Percentiles rank a stretch among this genome's conserved stretches.
Evolutionary conservation across 129 eudicot genomes (phyloP).

Genomic region (Deinandra increscens): DNA sequence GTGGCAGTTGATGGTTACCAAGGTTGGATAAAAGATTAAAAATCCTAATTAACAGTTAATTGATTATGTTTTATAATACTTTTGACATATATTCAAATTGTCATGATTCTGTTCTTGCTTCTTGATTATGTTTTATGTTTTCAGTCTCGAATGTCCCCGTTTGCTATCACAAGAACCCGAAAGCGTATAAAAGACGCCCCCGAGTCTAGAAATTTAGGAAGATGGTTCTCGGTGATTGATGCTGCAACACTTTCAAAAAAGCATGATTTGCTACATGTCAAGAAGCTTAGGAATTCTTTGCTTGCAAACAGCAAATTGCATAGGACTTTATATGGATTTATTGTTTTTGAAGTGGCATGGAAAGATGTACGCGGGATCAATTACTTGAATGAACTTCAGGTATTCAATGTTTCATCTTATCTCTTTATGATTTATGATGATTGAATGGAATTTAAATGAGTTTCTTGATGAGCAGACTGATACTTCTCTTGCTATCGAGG

Average conservation of each 20-base stretch:
- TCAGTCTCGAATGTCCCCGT: conserved; percentile 94
- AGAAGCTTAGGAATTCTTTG: conserved; percentile 66
- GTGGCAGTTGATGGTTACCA: conserved; percentile 98
- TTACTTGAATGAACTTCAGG: conserved; percentile 95
- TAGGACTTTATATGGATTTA: conserved; percentile 81
- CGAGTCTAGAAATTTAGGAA: conserved; percentile 40
- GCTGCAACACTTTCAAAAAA: conserved; percentile 55
- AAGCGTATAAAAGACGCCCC: conserved; percentile 51
- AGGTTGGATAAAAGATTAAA: conserved; percentile 42
- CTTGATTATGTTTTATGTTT: conserved; percentile 8
- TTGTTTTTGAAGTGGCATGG: conserved; percentile 87
- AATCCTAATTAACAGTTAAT: background rate
- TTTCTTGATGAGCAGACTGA: conserved; percentile 60
- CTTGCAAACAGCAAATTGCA: conserved; percentile 66
- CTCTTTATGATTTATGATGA: conserved; percentile 2
- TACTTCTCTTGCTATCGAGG: conserved; percentile 85
- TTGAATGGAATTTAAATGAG: background rate
- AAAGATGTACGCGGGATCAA: conserved; percentile 82
- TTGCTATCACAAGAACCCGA: conserved; percentile 67
- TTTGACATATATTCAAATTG: background rate
- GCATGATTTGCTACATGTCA: conserved; percentile 73
- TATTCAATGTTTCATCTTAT: conserved; percentile 13
- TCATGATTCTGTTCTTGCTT: background rate
- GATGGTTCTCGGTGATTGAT: conserved; percentile 59
- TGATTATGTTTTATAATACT: background rate